Percentiles rank a stretch among this genome's conserved stretches.
These are phyloP conservation scores for Penicillium sp. DNA, from an alignment of 2,329 filamentous ascomycete genomes.

Conservation along the genomic window DNA sequence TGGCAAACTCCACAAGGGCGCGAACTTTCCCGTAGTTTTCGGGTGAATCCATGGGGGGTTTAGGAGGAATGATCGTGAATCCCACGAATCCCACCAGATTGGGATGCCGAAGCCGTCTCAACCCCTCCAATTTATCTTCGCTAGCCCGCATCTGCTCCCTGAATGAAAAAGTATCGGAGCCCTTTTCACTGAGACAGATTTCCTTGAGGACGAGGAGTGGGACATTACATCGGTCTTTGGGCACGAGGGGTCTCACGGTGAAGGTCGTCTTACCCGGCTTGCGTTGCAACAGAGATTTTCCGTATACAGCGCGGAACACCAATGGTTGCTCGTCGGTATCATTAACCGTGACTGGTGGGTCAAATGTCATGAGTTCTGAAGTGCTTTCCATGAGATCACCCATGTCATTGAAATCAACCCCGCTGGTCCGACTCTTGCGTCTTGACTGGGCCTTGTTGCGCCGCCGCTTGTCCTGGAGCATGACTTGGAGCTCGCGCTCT, in stretches of 20 bases:
- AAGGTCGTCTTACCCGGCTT: constrained; percentile 64
- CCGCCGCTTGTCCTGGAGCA: constrained; percentile 40
- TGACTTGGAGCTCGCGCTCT: constrained; percentile 39
- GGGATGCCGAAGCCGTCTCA: constrained; percentile 72
- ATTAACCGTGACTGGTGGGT: constrained; percentile 52
- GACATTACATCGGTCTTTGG: constrained; percentile 55
- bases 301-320: constrained; percentile 68
- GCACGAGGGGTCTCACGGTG: constrained; percentile 67
- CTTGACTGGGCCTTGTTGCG: constrained; percentile 40
- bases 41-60: constrained; percentile 39
- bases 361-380: constrained; percentile 42
- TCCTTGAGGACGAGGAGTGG: constrained; percentile 72
- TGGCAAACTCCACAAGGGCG: constrained; percentile 71
- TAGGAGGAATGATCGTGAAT: constrained; percentile 68
- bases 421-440: constrained; percentile 39
- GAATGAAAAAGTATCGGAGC: constrained; percentile 61
- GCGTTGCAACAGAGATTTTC: constrained; percentile 64
- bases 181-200: constrained; percentile 57
- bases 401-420: constrained; percentile 29
- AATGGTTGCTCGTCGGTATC: constrained; percentile 63
- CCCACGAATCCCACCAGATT: constrained; percentile 78
- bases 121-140: constrained; percentile 70
- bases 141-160: constrained; percentile 74
- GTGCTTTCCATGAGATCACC: constrained; percentile 32
- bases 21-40: constrained; percentile 66